Evolutionary conservation across 139 green algal species (phyloP).

Genomic region (Astrephomene gubernaculifera): DNA sequence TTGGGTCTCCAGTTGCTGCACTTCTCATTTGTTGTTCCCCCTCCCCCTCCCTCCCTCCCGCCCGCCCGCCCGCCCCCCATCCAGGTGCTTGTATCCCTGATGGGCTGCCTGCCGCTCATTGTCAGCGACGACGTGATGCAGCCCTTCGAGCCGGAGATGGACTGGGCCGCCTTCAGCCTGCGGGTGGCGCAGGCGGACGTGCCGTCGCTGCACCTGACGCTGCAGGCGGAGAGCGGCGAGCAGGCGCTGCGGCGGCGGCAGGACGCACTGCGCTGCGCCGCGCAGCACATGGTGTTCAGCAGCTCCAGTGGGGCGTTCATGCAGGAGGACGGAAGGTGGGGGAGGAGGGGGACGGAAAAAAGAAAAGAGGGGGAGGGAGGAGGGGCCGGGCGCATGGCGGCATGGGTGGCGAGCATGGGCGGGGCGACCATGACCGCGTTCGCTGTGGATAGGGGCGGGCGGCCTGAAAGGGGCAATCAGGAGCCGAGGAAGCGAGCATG

Average conservation of each 20-base stretch:
- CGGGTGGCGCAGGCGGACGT: neutral
- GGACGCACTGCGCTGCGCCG: conserved; percentile 25
- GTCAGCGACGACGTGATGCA: conserved; percentile 42
- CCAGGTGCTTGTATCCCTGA: neutral
- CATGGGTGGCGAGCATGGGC: too few relatives aligned
- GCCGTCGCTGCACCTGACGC: neutral
- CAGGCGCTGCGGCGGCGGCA: neutral
- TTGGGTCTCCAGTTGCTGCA: too few relatives aligned
- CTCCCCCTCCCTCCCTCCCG: neutral
- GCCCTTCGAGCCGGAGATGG: conserved; percentile 51
- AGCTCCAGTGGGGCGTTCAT: conserved; percentile 33
- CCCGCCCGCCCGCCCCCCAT: neutral
- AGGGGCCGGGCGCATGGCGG: too few relatives aligned
- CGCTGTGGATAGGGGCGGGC: too few relatives aligned
- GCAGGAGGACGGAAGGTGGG: conserved; percentile 47
- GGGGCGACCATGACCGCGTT: too few relatives aligned
- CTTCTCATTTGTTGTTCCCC: too few relatives aligned
- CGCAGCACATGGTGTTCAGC: conserved; percentile 46
- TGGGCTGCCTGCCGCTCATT: conserved; percentile 35
- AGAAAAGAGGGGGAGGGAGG: neutral
- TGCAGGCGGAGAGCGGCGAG: conserved; percentile 7
- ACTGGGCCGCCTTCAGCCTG: conserved; percentile 38
- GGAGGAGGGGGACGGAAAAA: neutral
- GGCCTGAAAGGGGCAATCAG: too few relatives aligned
- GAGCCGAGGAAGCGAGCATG: too few relatives aligned